Evolutionary conservation across 2,329 filamentous ascomycete genomes (phyloP), one percentile per base, ranked within the genome.

Genomic region (Fusarium abutilonis): DNA sequence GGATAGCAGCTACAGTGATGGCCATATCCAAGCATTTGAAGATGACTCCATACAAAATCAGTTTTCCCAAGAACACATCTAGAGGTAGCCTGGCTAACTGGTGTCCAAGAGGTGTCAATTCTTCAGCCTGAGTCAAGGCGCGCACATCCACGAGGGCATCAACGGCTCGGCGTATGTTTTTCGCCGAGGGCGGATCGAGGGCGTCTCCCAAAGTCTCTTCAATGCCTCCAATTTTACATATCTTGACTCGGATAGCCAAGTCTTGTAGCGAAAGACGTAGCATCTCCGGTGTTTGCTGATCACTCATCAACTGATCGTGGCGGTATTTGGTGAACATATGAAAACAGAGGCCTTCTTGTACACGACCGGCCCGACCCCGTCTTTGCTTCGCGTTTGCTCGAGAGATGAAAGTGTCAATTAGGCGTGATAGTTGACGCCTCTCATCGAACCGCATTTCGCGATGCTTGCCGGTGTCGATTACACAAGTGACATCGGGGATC

Each of bases 371-470:
- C 81, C 95, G 88, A 56, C 95, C 95, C 63, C 94, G 88, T 56
- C 95, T 88, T 74, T 99, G 95, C 72, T 97, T 97, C 1, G 95
- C 94, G 73, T 98, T 98, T 13, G 95, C 95, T 51, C 90, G 87
- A 1, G 94, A 97, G 63, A 99, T 96, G 74, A 98, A 99, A 0
- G 93, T 93, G 74, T 98, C 94, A 31, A 97, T 89, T 17, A 99
- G 83, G 19, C 92, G 86, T 2, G 94, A 98, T 31, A 99, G 82
- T 72, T 99, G 95, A 53, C 93, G 85, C 52, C 91, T 87, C 78
- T 99, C 95, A 72, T 99, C 94, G 69, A 96, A 98, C 26, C 94
- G 84, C 94, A 97, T 97, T 76, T 97, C 94, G 66, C 96, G 93
- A 76, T 98, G 94, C 76, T 97, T 98, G 53, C 95, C 95, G 1